Percentiles rank a stretch among this genome's conserved stretches.
Evolutionary conservation across 2,329 filamentous ascomycete genomes (phyloP).

Genomic region (Colletotrichum incanum): DNA sequence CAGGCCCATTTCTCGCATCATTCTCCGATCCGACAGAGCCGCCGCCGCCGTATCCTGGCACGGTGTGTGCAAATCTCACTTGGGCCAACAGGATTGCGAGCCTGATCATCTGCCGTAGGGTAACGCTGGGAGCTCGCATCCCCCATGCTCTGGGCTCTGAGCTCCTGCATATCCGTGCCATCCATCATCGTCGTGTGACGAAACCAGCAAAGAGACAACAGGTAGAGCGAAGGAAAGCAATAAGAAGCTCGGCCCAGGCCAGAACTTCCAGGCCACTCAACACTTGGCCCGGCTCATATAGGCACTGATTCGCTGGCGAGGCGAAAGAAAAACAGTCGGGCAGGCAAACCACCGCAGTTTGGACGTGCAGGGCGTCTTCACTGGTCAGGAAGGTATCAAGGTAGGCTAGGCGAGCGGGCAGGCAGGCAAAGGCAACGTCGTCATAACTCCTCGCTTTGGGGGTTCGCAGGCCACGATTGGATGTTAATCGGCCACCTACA

Average conservation of each 20-base stretch:
- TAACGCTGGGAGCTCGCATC: constrained; percentile 25
- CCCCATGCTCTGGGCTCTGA: constrained; percentile 26
- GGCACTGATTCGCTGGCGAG: constrained; percentile 8
- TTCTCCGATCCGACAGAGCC: constrained; percentile 43
- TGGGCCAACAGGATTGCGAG: constrained; percentile 15
- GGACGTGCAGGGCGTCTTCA: background rate
- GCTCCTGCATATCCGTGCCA: constrained; percentile 41
- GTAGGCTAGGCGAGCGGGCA: constrained; percentile 11
- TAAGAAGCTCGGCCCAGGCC: background rate
- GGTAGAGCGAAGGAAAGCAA: background rate
- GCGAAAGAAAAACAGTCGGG: background rate
- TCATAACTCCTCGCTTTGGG: constrained; percentile 26
- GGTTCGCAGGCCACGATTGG: constrained; percentile 4
- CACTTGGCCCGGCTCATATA: background rate
- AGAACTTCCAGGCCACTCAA: background rate
- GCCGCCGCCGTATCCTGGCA: constrained; percentile 34
- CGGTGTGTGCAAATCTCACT: constrained; percentile 12
- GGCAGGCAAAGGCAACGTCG: constrained; percentile 32
- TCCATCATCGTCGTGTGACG: constrained; percentile 31
- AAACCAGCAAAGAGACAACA: constrained; percentile 16
- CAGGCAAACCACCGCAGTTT: constrained; percentile 5
- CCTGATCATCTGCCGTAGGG: constrained; percentile 27
- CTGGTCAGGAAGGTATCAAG: constrained; percentile 7
- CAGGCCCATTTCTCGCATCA: constrained; percentile 31
- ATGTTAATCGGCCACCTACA: constrained; percentile 31